A percentile compares a stretch with the other conserved stretches of the same genome.
Evolutionary conservation across 176 grass and related monocot species (phyloP).

Genomic region (Guadua angustifolia): DNA sequence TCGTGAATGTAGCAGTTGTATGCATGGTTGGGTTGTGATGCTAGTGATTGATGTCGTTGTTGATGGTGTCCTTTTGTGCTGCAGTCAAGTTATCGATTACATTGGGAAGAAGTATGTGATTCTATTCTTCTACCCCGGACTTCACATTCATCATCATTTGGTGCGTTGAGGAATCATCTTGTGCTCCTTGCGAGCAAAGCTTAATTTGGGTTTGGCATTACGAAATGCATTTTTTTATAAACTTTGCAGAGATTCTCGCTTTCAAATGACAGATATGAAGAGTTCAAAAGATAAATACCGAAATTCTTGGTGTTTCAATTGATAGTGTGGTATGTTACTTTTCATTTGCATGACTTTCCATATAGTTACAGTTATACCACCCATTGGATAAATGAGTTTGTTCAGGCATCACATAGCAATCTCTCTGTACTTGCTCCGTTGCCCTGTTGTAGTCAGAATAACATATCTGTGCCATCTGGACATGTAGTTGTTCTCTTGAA

Average conservation of each 20-base stretch:
- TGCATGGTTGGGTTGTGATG: too few relatives aligned
- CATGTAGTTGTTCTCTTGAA: not conserved
- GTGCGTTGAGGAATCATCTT: conserved; percentile 20
- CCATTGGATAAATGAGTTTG: not conserved
- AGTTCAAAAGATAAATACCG: conserved; percentile 78
- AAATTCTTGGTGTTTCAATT: conserved; percentile 67
- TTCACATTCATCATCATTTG: conserved; percentile 76
- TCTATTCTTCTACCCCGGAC: conserved; percentile 77
- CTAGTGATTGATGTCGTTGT: too few relatives aligned
- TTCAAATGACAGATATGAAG: conserved; percentile 68
- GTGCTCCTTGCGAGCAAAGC: not conserved
- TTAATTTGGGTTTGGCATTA: not conserved
- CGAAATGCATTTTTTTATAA: not conserved
- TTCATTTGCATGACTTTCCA: not conserved
- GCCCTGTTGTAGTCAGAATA: not conserved
- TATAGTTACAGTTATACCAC: not conserved
- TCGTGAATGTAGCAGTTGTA: too few relatives aligned
- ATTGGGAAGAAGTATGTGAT: conserved; percentile 72
- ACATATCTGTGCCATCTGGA: not conserved
- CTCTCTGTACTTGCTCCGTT: not conserved
- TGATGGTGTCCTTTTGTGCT: too few relatives aligned
- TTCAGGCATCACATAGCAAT: not conserved
- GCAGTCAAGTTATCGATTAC: too few relatives aligned
- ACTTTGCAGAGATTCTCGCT: conserved; percentile 66
- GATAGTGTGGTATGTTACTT: conserved; percentile 64